These are phyloP conservation scores for Scenedesmus sp. DNA, from an alignment of 163 green algal genomes.

Conservation along the genomic window DNA sequence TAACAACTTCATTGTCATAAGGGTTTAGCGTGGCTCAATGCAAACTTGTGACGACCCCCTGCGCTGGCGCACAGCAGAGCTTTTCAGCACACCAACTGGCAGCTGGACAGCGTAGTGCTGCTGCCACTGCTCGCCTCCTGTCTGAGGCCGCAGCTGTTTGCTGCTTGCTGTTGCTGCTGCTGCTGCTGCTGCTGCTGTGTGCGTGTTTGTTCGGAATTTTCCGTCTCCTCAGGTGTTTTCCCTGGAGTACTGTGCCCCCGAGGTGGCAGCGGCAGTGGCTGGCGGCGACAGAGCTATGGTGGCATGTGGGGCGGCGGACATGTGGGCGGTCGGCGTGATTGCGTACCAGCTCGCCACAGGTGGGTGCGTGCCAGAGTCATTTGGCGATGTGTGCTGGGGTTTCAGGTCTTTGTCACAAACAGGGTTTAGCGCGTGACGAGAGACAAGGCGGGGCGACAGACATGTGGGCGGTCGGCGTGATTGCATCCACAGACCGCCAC, in stretches of 20 bases:
- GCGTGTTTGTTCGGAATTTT: neutral
- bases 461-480: no score
- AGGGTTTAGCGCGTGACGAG: neutral
- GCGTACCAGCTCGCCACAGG: constrained; percentile 27
- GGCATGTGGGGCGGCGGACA: constrained; percentile 5
- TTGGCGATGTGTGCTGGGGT: neutral
- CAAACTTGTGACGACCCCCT: no score
- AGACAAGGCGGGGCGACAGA: constrained; percentile 5
- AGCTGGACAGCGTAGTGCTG: no score
- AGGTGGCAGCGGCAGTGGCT: constrained; percentile 15
- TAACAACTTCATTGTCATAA: neutral
- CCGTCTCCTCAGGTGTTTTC: constrained; percentile 38
- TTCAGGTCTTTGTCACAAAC: no score
- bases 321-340: constrained; percentile 20
- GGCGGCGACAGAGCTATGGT: constrained; percentile 19
- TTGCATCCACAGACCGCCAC: constrained; percentile 1
- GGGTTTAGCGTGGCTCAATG: no score
- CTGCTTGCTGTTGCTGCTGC: no score
- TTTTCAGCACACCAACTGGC: no score
- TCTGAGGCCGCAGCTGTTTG: no score
- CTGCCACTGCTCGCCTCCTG: no score
- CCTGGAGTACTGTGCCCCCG: constrained; percentile 8
- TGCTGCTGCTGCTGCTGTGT: neutral
- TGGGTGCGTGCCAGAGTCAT: neutral
- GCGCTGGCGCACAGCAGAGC: no score